Percentiles rank a stretch among this genome's conserved stretches.
These are phyloP conservation scores for Corylus avellana DNA, from an alignment of 306 rosid species.

Conservation along the genomic window DNA sequence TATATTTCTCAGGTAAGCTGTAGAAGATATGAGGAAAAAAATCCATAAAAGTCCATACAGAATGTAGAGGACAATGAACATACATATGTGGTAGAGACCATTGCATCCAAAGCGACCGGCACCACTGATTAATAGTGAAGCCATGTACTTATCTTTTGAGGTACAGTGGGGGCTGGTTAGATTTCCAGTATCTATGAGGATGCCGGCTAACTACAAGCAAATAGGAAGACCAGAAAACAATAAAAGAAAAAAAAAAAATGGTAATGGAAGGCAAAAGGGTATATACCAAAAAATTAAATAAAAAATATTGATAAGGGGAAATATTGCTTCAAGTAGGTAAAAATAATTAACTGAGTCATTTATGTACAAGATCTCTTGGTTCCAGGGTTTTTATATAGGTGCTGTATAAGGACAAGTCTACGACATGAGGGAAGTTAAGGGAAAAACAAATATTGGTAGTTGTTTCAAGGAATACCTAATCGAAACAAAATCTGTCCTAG, in stretches of 20 bases:
- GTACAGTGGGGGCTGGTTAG: conserved; percentile 53
- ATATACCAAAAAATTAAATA: not conserved
- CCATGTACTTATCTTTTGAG: conserved; percentile 74
- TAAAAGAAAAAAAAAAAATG: not conserved
- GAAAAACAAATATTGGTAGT: not conserved
- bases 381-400: not conserved
- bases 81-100: conserved; percentile 76
- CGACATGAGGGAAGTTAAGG: not conserved
- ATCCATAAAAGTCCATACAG: not conserved
- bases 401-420: not conserved
- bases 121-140: conserved; percentile 74
- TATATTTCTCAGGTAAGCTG: not conserved
- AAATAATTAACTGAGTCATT: not conserved
- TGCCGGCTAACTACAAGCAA: conserved; percentile 69
- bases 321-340: not conserved
- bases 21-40: conserved; percentile 1
- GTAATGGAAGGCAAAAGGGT: not conserved
- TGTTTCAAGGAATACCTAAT: not conserved
- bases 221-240: conserved; percentile 6
- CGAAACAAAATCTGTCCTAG: not conserved
- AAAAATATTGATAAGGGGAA: not conserved
- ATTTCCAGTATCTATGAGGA: conserved; percentile 70
- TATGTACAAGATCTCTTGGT: not conserved
- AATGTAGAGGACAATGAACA: conserved; percentile 18
- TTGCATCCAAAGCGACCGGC: conserved; percentile 85